Base-by-base conservation (phyloP, 2,329 filamentous ascomycete genomes). In the Colletotrichum orbiculare region DNA sequence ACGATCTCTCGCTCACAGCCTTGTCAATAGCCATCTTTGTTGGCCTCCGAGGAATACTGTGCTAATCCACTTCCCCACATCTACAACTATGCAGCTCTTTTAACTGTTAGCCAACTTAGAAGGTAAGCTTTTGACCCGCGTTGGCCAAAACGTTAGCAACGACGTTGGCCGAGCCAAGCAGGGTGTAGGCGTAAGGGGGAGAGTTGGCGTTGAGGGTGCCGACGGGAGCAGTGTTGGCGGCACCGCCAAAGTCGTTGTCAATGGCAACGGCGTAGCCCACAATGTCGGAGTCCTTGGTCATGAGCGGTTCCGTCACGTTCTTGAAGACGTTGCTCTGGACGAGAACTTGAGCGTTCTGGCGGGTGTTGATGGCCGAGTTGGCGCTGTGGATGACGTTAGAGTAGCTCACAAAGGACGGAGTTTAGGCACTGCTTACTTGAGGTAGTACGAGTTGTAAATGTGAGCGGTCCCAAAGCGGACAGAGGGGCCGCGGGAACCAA, bases 381-480 rank as follows among this genome's bases (percentile, higher is more conserved):
- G 77, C 72, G 60, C 78, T 70, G 66, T 70, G 66, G 2, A 4
- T 2, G 4, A 3, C 7, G 41, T 63, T 35, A 63, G 60, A 9
- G 6, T 17, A 17, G 17, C 17, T 17, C 17, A 17, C 17, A 17
- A 17, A 17, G 2, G 17, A 10, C 9, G 1, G 12, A 8, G 6
- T 33, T n/a, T 13, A 10, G 15, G 4, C 7, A 8, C 15, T 2
- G 17, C 59, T 2, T 64, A 66, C 64, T 66, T 66, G 6, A 75
- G 71, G 74, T 81, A 85, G 76, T 82, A 84, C 49, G 67, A 70
- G 65, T 75, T 76, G 66, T 74, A 77, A 60, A 79, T 69, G 71
- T 90, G 87, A 5, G 80, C 86, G 7, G 85, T 89, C 6, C 87
- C 88, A 74, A 89, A 90, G 65, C 87, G 85, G 70, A 89, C 73